Evolutionary conservation across 2,329 filamentous ascomycete species (phyloP).

Genomic region (Neonectria punicea): DNA sequence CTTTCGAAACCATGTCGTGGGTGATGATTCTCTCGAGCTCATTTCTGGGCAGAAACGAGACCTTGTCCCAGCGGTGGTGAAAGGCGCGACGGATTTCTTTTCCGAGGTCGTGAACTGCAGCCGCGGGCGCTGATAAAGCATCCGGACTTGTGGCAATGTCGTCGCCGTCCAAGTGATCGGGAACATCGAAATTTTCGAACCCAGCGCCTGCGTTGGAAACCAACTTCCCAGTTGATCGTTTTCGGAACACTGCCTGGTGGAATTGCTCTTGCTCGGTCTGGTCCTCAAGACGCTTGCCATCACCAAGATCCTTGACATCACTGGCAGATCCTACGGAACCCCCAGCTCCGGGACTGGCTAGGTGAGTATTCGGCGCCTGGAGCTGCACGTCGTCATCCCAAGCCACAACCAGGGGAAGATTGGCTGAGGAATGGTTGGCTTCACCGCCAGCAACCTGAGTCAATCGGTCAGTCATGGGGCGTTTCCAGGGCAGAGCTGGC

Average conservation of each 20-base stretch:
- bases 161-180: neutral
- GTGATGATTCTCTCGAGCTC: neutral
- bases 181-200: neutral
- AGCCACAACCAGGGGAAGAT: neutral
- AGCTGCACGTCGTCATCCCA: neutral
- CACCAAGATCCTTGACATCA: neutral
- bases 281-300: neutral
- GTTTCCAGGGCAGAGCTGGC: neutral
- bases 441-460: neutral
- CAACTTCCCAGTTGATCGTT: neutral
- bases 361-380: neutral
- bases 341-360: neutral
- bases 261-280: neutral
- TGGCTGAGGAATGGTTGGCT: neutral
- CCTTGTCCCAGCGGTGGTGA: neutral
- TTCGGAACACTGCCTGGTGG: neutral
- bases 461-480: neutral
- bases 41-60: neutral
- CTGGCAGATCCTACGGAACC: neutral
- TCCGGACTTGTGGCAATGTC: neutral
- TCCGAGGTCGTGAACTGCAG: neutral
- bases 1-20: neutral
- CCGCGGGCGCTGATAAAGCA: neutral
- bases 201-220: neutral
- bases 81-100: neutral